These are phyloP conservation scores for Diaporthe nobilis DNA, from an alignment of 2,329 filamentous ascomycete genomes.

Conservation along the genomic window DNA sequence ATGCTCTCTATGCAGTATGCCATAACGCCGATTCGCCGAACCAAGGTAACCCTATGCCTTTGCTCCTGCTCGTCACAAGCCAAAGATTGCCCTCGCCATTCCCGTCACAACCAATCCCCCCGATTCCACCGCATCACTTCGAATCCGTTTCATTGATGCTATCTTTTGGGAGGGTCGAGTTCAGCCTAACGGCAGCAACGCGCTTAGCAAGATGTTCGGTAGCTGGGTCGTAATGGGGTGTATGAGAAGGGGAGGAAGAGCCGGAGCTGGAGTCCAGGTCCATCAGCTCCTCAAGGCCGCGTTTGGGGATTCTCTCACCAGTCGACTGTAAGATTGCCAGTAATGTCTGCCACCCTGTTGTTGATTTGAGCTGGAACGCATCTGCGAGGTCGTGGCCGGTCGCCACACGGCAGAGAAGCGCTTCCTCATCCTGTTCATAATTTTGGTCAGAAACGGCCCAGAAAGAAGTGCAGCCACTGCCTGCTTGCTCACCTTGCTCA, in stretches of 20 bases:
- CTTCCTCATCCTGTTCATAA: slow-evolving; percentile 82
- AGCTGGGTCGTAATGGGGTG: slow-evolving; percentile 52
- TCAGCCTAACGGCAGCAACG: slow-evolving; percentile 77
- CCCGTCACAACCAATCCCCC: neutral
- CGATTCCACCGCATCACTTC: slow-evolving; percentile 5
- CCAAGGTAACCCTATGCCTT: slow-evolving; percentile 8
- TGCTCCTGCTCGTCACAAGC: slow-evolving; percentile 17
- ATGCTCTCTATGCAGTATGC: slow-evolving; percentile 23
- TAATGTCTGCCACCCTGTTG: slow-evolving; percentile 93
- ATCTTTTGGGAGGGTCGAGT: slow-evolving; percentile 49
- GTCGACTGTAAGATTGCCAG: slow-evolving; percentile 94
- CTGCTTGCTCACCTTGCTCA: slow-evolving; percentile 80
- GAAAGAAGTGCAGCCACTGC: slow-evolving; percentile 29
- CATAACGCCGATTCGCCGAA: slow-evolving; percentile 12
- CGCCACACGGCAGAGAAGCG: slow-evolving; percentile 87
- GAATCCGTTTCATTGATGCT: neutral
- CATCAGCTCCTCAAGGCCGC: slow-evolving; percentile 59
- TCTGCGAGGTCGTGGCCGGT: slow-evolving; percentile 85
- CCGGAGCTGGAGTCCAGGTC: slow-evolving; percentile 35
- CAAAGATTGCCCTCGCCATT: neutral
- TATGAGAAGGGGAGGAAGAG: slow-evolving; percentile 45
- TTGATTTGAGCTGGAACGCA: slow-evolving; percentile 86
- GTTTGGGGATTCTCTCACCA: slow-evolving; percentile 95
- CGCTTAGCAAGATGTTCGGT: slow-evolving; percentile 73
- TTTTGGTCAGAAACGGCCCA: slow-evolving; percentile 12